These are phyloP conservation scores for Petunia axillaris DNA, from an alignment of 257 asterid species.

Conservation along the genomic window DNA sequence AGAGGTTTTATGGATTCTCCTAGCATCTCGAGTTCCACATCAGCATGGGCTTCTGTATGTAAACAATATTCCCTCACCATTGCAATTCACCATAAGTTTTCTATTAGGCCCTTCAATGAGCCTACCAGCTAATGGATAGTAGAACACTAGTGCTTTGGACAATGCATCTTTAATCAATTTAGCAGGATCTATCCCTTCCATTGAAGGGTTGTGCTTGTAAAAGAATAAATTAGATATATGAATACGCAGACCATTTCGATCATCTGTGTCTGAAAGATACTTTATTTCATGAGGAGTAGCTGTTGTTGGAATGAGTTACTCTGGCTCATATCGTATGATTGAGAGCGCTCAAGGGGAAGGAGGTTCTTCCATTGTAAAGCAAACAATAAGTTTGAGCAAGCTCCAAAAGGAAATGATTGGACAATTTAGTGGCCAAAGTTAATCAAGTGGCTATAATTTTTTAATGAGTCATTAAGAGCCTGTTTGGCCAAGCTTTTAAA, in stretches of 20 bases:
- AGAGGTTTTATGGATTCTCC: too few species aligned
- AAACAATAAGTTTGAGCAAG: not conserved
- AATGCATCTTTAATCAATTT: constrained; percentile 22
- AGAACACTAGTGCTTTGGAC: too few species aligned
- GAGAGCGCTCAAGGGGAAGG: not conserved
- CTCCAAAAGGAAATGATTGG: too few species aligned
- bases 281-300: not conserved
- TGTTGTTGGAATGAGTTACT: not conserved
- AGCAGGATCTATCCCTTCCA: constrained; percentile 22
- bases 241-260: not conserved
- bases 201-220: not conserved
- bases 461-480: too few species aligned
- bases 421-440: not conserved
- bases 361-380: not conserved
- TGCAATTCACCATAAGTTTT: too few species aligned
- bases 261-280: not conserved
- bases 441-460: not conserved
- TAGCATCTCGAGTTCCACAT: too few species aligned
- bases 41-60: too few species aligned
- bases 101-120: too few species aligned
- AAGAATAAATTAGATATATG: not conserved
- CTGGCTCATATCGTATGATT: not conserved
- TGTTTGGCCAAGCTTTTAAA: too few species aligned
- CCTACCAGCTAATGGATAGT: too few species aligned
- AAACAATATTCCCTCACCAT: too few species aligned